Base-by-base conservation (phyloP, 2,329 filamentous ascomycete genomes). In the Pseudogymnoascus sp. region DNA sequence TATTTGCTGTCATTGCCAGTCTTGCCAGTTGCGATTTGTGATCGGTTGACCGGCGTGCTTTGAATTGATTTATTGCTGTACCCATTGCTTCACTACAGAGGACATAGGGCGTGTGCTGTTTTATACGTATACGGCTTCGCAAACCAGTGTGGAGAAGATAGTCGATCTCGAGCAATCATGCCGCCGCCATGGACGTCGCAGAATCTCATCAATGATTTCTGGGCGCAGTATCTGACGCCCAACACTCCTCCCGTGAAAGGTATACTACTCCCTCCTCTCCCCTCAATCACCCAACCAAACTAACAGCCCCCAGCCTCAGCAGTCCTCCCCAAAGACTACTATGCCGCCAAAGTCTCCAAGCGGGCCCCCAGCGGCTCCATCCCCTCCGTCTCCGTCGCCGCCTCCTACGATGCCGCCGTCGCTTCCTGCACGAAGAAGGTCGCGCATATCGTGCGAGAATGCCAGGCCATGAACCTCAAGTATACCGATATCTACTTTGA, bases 401-500 rank as follows among this genome's bases (percentile, higher is more conserved):
- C 81, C 12, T 89, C 86, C 0, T 92, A 89, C 69, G 82, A 90
- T 50, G 82, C 89, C 65, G 89, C 89, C 0, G 82, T 79, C 1
- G 80, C 79, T 12, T 81, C 87, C 62, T 93, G 90, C 72, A 77
- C 77, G 57, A 81, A 81, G 62, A 88, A 79, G 74, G 87, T 79
- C 1, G 77, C 76, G 37, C 79, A 82, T 68, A 84, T 85, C 62
- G 77, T 82, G 60, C 75, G 76, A 60, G 81, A 85, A 67, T 93
- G 90, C 71, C 79, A 83, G 18, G 81, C 88, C 3, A 77, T 90
- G 58, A 94, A 94, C 72, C 86, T 89, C 67, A 91, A 90, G 72
- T 95, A 93, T 70, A 82, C 87, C 11, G 90, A 93, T 69, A 82
- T 85, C 22, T 84, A 92, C 71, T 95, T 94, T 70, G 88, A 94